These are phyloP conservation scores for Colletotrichum chrysophilum DNA, from an alignment of 2,329 filamentous ascomycete species.

Conservation along the genomic window DNA sequence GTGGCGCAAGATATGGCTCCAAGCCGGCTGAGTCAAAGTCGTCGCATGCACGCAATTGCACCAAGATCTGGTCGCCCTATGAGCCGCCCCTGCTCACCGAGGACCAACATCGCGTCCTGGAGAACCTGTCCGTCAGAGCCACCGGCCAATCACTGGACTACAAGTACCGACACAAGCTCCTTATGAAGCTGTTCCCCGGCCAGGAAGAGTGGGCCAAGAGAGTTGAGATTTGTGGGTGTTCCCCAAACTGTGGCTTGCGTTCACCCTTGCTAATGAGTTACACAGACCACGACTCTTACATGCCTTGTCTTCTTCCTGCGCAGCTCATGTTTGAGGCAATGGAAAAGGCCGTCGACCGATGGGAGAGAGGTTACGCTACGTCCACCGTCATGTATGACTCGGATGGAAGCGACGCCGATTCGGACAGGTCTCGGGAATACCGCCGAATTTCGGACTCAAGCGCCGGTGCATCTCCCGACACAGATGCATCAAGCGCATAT, in stretches of 20 bases:
- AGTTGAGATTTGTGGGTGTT: slow-evolving; percentile 16
- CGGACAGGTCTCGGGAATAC: slow-evolving; percentile 12
- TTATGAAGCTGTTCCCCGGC: slow-evolving; percentile 19
- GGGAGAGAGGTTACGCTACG: slow-evolving; percentile 10
- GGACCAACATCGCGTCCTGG: slow-evolving; percentile 12
- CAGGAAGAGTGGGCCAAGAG: slow-evolving; percentile 17
- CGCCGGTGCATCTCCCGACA: slow-evolving; percentile 4
- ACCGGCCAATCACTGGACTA: slow-evolving; percentile 16
- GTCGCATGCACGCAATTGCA: slow-evolving; percentile 11
- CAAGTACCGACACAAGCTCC: slow-evolving; percentile 17
- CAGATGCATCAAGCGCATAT: slow-evolving; percentile 15
- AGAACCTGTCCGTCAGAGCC: slow-evolving; percentile 11
- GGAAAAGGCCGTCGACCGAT: slow-evolving; percentile 15
- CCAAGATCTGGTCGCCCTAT: slow-evolving; percentile 8
- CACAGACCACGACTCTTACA: slow-evolving; percentile 17
- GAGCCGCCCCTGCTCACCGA: slow-evolving; percentile 10
- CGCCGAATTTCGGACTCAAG: slow-evolving; percentile 9
- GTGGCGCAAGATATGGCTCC: slow-evolving; percentile 9
- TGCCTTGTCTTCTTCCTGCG: slow-evolving; percentile 9
- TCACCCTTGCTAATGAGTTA: background rate
- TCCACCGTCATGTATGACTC: slow-evolving; percentile 6
- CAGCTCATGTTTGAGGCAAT: slow-evolving; percentile 20
- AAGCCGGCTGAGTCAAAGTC: slow-evolving; percentile 19
- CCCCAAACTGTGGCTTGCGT: background rate
- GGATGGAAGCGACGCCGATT: slow-evolving; percentile 16